Conservation (phyloP, 495 filamentous ascomycete species). For the Aspergillus sclerotiicarbonarius region DNA sequence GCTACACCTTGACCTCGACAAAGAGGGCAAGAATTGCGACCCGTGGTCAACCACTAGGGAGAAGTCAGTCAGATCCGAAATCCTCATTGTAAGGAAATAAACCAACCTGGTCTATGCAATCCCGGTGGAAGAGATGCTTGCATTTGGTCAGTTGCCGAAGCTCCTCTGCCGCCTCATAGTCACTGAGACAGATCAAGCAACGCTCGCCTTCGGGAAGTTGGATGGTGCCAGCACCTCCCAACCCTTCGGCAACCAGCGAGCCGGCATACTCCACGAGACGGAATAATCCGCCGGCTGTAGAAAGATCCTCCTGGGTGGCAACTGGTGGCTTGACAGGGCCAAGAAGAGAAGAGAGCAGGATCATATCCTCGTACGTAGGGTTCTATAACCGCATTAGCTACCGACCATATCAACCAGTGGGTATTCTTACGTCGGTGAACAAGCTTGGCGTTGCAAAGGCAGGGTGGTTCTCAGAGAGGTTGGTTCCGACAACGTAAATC, state of each 20-base stretch:
- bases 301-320: slow-evolving; percentile 64
- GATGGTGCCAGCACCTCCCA: slow-evolving; percentile 48
- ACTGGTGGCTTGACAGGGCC: slow-evolving; percentile 75
- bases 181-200: slow-evolving; percentile 69
- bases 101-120: slow-evolving; percentile 72
- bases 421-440: slow-evolving; percentile 63
- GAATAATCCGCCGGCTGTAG: slow-evolving; percentile 60
- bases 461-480: slow-evolving; percentile 72
- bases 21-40: slow-evolving; percentile 75
- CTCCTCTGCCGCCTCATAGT: slow-evolving; percentile 65
- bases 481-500: slow-evolving; percentile 77
- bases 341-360: slow-evolving; percentile 66
- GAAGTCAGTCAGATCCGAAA: slow-evolving; percentile 12
- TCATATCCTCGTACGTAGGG: slow-evolving; percentile 79
- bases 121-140: slow-evolving; percentile 67
- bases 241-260: slow-evolving; percentile 48
- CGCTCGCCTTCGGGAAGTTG: slow-evolving; percentile 57
- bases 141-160: slow-evolving; percentile 64
- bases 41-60: slow-evolving; percentile 70
- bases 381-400: slow-evolving; percentile 43
- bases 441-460: slow-evolving; percentile 73
- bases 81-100: slow-evolving; percentile 20
- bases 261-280: slow-evolving; percentile 47
- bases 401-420: not conserved
- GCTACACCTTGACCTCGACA: slow-evolving; percentile 68